These are phyloP conservation scores for Paraphoma sp. DNA, from an alignment of 2,329 filamentous ascomycete species.

Conservation along the genomic window DNA sequence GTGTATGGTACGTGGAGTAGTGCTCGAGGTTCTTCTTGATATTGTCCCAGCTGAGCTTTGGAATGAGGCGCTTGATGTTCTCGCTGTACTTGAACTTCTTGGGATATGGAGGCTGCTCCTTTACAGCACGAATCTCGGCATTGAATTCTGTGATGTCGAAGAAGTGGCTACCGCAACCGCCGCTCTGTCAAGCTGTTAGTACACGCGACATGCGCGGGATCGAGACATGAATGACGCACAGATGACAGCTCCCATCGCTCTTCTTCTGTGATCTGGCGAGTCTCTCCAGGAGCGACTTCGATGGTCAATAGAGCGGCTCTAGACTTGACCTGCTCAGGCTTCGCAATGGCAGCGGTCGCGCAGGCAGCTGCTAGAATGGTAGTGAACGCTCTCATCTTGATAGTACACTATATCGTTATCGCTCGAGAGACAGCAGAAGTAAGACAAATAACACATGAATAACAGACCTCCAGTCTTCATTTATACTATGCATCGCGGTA, in stretches of 20 bases:
- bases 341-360: conserved; percentile 16
- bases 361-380: conserved; percentile 15
- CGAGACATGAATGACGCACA: conserved; percentile 51
- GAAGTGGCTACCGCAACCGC: conserved; percentile 26
- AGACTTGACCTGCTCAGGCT: conserved; percentile 15
- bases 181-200: conserved; percentile 10
- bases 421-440: too few relatives aligned
- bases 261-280: conserved; percentile 84
- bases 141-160: conserved; percentile 28
- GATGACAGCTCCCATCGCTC: conserved; percentile 87
- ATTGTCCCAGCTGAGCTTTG: conserved; percentile 23
- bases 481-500: neutral
- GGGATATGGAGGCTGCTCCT: conserved; percentile 18
- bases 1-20: conserved; percentile 23
- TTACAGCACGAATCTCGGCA: conserved; percentile 16
- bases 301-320: conserved; percentile 69
- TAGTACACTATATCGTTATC: neutral
- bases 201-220: neutral
- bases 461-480: neutral
- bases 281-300: conserved; percentile 78
- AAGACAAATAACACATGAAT: too few relatives aligned
- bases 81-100: conserved; percentile 18
- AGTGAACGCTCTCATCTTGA: conserved; percentile 2
- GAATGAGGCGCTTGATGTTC: conserved; percentile 16
- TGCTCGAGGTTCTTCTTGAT: conserved; percentile 23